A percentile compares a stretch with the other conserved stretches of the same genome.
Evolutionary conservation across 73 alveolate genomes (phyloP).

Genomic region (Uronychia setigera): DNA sequence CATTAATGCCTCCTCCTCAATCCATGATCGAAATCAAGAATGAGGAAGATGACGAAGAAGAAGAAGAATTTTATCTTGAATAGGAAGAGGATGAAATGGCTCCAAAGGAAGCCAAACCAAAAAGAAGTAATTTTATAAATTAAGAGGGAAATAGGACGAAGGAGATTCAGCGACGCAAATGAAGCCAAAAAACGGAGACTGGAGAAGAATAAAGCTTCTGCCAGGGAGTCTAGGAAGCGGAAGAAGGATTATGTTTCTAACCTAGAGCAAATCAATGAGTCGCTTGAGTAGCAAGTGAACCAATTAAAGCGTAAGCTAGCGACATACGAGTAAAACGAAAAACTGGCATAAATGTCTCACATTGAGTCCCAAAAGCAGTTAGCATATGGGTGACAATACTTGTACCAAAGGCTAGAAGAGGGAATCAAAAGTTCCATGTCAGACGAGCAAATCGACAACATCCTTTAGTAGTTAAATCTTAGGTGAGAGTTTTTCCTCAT

Average conservation of each 20-base stretch:
- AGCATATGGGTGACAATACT: conserved; percentile 23
- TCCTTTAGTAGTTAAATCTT: conserved; percentile 14
- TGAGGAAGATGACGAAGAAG: not conserved
- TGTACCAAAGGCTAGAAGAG: conserved; percentile 45
- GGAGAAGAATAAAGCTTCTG: conserved; percentile 79
- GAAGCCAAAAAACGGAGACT: conserved; percentile 43
- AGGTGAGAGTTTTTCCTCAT: conserved; percentile 29
- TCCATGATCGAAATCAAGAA: not conserved
- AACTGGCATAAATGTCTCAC: conserved; percentile 34
- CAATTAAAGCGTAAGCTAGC: conserved; percentile 8
- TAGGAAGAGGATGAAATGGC: not conserved
- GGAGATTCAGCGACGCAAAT: conserved; percentile 9
- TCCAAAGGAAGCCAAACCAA: not conserved
- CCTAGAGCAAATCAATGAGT: conserved; percentile 51
- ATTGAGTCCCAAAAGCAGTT: conserved; percentile 34
- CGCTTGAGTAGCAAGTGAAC: conserved; percentile 47
- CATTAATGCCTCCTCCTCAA: not conserved
- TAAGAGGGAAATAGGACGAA: not conserved
- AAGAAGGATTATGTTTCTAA: conserved; percentile 70
- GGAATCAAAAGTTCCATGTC: conserved; percentile 11
- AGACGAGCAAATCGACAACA: conserved; percentile 33
- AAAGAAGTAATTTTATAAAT: not conserved
- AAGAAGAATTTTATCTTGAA: not conserved
- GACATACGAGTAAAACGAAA: conserved; percentile 33
- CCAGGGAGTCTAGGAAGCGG: conserved; percentile 78